phyloP scores from a whole-genome alignment of 192 early-diverging fungal species.

The Dissophora globulifera region DNA sequence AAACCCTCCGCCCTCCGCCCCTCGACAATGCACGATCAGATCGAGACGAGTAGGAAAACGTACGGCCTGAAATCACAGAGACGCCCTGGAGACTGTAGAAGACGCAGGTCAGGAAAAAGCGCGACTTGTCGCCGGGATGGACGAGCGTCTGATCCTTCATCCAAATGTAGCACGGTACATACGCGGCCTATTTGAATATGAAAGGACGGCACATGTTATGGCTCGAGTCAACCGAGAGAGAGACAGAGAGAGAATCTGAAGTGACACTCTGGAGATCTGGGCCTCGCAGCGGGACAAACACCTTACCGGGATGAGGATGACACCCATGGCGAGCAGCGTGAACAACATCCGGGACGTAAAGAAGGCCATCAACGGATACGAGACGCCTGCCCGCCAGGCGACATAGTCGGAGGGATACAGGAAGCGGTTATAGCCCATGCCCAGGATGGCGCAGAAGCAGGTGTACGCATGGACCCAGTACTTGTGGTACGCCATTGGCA shows the following conservation, averaged over 20 bases:
- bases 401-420: conserved; percentile 49
- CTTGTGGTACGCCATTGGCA: conserved; percentile 40
- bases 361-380: conserved; percentile 32
- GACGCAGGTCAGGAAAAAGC: conserved; percentile 19
- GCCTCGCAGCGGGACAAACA: neutral
- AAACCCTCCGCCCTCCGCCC: no score
- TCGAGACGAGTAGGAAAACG: no score
- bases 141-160: conserved; percentile 29
- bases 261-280: neutral
- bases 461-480: conserved; percentile 53
- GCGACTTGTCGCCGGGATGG: conserved; percentile 33
- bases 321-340: conserved; percentile 44
- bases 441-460: conserved; percentile 47
- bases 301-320: conserved; percentile 39
- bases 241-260: neutral
- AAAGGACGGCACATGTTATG: no score
- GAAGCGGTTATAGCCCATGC: conserved; percentile 49
- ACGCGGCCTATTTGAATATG: conserved; percentile 28
- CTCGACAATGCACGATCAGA: no score
- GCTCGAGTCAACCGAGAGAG: no score
- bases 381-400: conserved; percentile 38
- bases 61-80: conserved; percentile 11
- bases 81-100: conserved; percentile 29
- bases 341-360: conserved; percentile 42
- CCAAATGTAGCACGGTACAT: conserved; percentile 43